phyloP scores from a whole-genome alignment of 2,329 filamentous ascomycete genomes.

The Grosmannia clavigera region DNA sequence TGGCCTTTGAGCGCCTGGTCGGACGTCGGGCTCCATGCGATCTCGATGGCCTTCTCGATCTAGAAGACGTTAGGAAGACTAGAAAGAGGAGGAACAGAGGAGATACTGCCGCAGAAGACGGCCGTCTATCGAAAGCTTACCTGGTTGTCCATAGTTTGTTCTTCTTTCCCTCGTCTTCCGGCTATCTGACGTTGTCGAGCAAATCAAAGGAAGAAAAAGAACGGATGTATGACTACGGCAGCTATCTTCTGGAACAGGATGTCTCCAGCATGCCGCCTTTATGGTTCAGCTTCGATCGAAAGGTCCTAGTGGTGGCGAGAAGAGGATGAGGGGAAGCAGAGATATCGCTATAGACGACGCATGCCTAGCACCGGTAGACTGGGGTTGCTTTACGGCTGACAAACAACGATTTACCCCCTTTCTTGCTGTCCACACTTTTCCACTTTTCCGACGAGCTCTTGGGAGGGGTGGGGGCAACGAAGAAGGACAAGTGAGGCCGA shows the following conservation, averaged over 20 bases:
- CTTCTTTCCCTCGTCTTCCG: neutral
- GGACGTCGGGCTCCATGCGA: conserved; percentile 74
- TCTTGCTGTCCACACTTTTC: neutral
- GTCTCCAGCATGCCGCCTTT: neutral
- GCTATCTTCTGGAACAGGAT: neutral
- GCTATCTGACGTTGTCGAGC: neutral
- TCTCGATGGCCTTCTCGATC: conserved; percentile 92
- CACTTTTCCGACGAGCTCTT: neutral
- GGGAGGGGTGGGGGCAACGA: neutral
- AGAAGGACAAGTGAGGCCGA: neutral
- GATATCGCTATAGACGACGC: conserved; percentile 10
- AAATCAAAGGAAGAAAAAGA: neutral
- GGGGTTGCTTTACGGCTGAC: neutral
- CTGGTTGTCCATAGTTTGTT: neutral
- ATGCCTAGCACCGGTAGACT: conserved; percentile 6
- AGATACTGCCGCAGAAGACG: neutral
- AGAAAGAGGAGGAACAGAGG: neutral
- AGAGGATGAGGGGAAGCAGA: neutral
- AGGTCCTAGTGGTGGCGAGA: neutral
- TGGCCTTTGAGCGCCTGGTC: conserved; percentile 65
- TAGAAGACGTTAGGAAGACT: conserved; percentile 22
- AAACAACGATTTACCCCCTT: neutral
- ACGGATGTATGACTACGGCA: neutral
- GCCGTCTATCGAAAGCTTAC: neutral
- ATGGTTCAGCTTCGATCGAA: neutral